Percentiles rank a stretch among this genome's conserved stretches.
Conservation (phyloP, 1,139 yeast genomes). For the Taphrina wiesneri region DNA sequence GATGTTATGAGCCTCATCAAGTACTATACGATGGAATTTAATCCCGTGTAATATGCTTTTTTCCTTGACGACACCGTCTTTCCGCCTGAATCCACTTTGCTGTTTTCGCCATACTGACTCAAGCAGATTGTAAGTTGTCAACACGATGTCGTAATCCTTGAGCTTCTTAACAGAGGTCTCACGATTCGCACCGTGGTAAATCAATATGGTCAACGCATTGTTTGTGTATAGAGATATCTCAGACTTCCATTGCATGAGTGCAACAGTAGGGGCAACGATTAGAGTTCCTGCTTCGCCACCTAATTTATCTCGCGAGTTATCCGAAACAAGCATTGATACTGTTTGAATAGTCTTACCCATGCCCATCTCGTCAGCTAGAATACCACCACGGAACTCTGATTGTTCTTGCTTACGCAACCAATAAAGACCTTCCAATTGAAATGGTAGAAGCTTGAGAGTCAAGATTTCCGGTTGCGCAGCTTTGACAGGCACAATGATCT, state of each 20-base stretch:
- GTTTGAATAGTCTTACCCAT: conserved; percentile 99
- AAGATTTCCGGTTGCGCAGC: conserved; percentile 79
- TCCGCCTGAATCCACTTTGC: conserved; percentile 75
- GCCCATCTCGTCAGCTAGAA: conserved; percentile 99
- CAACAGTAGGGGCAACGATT: conserved; percentile 97
- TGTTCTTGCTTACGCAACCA: conserved; percentile 87
- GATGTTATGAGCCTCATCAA: conserved; percentile 97
- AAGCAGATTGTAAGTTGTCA: conserved; percentile 79
- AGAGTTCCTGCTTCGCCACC: conserved; percentile 61
- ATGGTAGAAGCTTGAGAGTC: conserved; percentile 73
- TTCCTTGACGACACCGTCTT: conserved; percentile 69
- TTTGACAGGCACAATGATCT: conserved; percentile 56
- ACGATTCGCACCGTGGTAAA: conserved; percentile 82
- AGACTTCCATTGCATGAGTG: conserved; percentile 94
- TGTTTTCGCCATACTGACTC: conserved; percentile 87
- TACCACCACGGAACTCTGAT: conserved; percentile 73
- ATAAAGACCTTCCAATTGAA: conserved; percentile 87
- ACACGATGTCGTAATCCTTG: conserved; percentile 69
- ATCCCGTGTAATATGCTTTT: conserved; percentile 72
- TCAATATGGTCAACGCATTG: conserved; percentile 62
- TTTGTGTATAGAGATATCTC: conserved; percentile 85
- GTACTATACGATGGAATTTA: conserved; percentile 78
- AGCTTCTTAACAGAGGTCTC: conserved; percentile 55
- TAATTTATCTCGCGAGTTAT: conserved; percentile 43
- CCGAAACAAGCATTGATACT: conserved; percentile 78